These are phyloP conservation scores for Venturia pyrina DNA, from an alignment of 2,329 filamentous ascomycete species.

Conservation along the genomic window DNA sequence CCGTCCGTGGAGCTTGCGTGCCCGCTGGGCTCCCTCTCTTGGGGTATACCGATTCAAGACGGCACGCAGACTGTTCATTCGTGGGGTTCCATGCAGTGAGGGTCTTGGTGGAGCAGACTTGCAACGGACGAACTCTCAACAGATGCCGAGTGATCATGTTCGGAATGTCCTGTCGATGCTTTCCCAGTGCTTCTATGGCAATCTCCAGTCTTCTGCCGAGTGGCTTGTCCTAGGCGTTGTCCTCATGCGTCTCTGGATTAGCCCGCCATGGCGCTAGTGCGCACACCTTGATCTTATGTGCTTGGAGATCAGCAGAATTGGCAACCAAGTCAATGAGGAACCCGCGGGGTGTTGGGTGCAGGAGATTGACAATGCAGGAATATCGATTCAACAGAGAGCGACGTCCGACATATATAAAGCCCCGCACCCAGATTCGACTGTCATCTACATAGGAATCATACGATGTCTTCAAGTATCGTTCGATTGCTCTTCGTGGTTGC, in stretches of 20 bases:
- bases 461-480: not conserved
- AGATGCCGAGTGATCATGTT: too few species aligned
- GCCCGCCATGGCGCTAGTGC: not conserved
- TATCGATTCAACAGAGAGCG: not conserved
- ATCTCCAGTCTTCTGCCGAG: not conserved
- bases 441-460: not conserved
- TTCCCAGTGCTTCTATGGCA: not conserved
- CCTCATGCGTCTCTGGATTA: not conserved
- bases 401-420: not conserved
- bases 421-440: not conserved
- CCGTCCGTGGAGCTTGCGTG: not conserved
- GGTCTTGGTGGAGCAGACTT: not conserved
- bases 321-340: not conserved
- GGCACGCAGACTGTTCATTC: not conserved
- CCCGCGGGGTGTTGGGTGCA: not conserved
- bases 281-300: not conserved
- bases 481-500: not conserved
- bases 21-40: not conserved
- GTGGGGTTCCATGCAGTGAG: not conserved
- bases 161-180: not conserved
- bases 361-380: not conserved
- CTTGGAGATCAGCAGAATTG: not conserved
- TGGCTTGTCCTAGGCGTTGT: not conserved
- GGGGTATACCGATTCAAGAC: not conserved
- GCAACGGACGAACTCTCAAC: not conserved